Evolutionary conservation across 2,329 filamentous ascomycete species (phyloP).

Genomic region (Xylaria multiplex): DNA sequence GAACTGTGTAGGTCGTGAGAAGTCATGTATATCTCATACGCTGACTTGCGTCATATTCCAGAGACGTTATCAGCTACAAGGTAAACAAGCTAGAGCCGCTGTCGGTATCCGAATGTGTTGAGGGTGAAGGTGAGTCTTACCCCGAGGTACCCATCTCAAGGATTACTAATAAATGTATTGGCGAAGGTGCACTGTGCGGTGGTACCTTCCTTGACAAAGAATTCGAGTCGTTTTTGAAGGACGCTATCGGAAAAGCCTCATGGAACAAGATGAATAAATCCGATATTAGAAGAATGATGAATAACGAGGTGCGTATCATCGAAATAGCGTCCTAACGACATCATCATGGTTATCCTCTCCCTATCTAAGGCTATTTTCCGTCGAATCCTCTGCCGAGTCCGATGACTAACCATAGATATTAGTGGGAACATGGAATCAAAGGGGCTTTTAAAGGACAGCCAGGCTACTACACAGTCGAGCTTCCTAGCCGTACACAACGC

Average conservation of each 20-base stretch:
- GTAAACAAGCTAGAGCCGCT: constrained; percentile 28
- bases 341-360: background rate
- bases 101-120: constrained; percentile 28
- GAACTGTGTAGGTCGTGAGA: constrained; percentile 29
- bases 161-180: background rate
- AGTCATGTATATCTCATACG: background rate
- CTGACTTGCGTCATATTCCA: background rate
- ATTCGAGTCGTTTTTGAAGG: constrained; percentile 28
- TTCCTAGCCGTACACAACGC: constrained; percentile 16
- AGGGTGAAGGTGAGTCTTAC: constrained; percentile 26
- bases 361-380: too few species aligned
- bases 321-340: background rate
- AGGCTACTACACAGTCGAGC: constrained; percentile 18
- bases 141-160: background rate
- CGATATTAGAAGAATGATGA: constrained; percentile 33
- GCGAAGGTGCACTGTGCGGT: constrained; percentile 30
- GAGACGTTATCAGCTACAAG: constrained; percentile 38
- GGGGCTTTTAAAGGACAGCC: constrained; percentile 17
- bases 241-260: background rate
- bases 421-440: constrained; percentile 37
- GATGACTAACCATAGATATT: background rate
- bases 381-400: background rate
- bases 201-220: constrained; percentile 31
- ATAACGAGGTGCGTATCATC: constrained; percentile 25
- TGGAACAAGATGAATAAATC: constrained; percentile 21